These are phyloP conservation scores for Calvatia gigantea DNA, from an alignment of 768 basidiomycete species.

Conservation along the genomic window DNA sequence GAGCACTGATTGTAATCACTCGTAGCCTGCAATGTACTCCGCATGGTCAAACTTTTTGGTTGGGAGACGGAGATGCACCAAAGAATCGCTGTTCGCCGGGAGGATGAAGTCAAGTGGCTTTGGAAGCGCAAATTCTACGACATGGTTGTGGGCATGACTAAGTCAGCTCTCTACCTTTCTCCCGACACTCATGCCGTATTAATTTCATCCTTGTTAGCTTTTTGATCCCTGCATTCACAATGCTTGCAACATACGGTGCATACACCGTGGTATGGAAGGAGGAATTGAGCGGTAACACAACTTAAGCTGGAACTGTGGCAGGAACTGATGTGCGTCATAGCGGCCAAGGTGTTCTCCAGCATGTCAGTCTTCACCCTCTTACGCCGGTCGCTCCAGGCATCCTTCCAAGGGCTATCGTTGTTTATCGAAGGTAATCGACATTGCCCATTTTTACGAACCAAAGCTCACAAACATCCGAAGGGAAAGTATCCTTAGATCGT, in stretches of 20 bases:
- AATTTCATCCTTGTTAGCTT: slow-evolving; percentile 32
- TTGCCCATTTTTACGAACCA: background rate
- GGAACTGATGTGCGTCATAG: slow-evolving; percentile 24
- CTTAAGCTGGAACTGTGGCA: background rate
- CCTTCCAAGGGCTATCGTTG: slow-evolving; percentile 21
- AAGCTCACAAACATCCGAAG: slow-evolving; percentile 19
- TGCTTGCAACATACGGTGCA: slow-evolving; percentile 60
- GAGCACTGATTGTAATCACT: background rate
- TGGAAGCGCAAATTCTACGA: slow-evolving; percentile 41
- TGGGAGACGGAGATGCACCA: slow-evolving; percentile 60
- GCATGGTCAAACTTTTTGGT: slow-evolving; percentile 77
- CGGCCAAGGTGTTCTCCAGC: slow-evolving; percentile 41
- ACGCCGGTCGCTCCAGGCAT: slow-evolving; percentile 42
- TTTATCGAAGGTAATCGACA: slow-evolving; percentile 14
- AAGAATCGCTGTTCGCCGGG: slow-evolving; percentile 52
- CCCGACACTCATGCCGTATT: background rate
- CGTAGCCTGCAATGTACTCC: slow-evolving; percentile 50
- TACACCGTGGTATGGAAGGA: slow-evolving; percentile 40
- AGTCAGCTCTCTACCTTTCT: slow-evolving; percentile 30
- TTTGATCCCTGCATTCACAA: slow-evolving; percentile 57
- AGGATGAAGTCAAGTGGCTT: slow-evolving; percentile 58
- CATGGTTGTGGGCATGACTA: slow-evolving; percentile 40
- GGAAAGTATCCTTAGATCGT: slow-evolving; percentile 62
- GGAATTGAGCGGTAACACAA: slow-evolving; percentile 19
- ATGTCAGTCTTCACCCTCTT: slow-evolving; percentile 61